Conservation (phyloP, 1,139 yeast species). For the Suzukiozyma palmioleophila region DNA sequence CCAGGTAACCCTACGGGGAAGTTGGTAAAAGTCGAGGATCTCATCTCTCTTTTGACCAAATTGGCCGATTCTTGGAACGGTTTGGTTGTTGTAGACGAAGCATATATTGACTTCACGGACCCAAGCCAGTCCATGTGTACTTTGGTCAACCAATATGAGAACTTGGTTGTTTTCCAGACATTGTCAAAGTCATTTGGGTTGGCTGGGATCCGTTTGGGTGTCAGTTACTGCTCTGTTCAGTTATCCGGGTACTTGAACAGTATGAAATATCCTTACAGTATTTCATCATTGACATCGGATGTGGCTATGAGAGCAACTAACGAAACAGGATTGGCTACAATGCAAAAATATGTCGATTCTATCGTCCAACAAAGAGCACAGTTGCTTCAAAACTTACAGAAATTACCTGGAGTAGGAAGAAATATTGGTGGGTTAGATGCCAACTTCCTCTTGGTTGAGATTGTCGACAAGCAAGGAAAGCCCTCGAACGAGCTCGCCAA, state of each 20-base stretch:
- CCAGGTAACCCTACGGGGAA: conserved; percentile 98
- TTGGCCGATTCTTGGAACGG: conserved; percentile 60
- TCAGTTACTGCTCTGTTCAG: conserved; percentile 60
- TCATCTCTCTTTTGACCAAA: conserved; percentile 49
- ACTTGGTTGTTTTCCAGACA: conserved; percentile 86
- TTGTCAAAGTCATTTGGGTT: conserved; percentile 92
- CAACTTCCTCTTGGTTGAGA: conserved; percentile 73
- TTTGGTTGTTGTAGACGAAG: conserved; percentile 85
- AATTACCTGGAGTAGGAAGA: conserved; percentile 60
- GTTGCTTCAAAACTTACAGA: conserved; percentile 49
- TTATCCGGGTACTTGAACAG: conserved; percentile 71
- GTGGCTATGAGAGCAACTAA: conserved; percentile 70
- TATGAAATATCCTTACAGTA: conserved; percentile 94
- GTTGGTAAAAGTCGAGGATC: conserved; percentile 43
- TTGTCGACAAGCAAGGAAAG: conserved; percentile 54
- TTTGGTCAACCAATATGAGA: conserved; percentile 74
- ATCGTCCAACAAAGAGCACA: conserved; percentile 53
- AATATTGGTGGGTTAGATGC: conserved; percentile 87
- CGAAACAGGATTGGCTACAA: conserved; percentile 48
- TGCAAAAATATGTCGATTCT: conserved; percentile 50
- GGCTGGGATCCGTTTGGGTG: conserved; percentile 89
- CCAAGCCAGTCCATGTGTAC: conserved; percentile 64
- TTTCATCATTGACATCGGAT: conserved; percentile 74
- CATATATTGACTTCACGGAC: conserved; percentile 82
- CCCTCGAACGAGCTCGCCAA: conserved; percentile 73